These are phyloP conservation scores for Fragaria nilgerrensis DNA, from an alignment of 306 rosid genomes.

Conservation along the genomic window DNA sequence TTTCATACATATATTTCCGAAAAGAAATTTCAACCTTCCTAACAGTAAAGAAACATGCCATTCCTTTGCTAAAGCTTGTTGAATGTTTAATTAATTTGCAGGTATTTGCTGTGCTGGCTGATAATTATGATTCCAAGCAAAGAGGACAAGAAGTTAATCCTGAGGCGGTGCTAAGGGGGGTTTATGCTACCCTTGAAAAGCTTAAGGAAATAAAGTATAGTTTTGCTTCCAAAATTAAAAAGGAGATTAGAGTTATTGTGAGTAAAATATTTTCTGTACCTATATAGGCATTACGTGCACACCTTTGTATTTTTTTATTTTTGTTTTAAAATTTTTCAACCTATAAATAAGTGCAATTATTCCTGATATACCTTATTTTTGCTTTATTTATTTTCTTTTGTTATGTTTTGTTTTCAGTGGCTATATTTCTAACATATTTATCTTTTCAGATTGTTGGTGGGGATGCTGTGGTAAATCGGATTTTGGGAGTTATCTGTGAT, in stretches of 20 bases:
- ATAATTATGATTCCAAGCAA: background rate
- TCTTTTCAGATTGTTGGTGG: background rate
- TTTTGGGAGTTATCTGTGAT: background rate
- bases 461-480: background rate
- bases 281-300: background rate
- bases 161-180: background rate
- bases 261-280: background rate
- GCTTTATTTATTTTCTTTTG: background rate
- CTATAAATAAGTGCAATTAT: no score
- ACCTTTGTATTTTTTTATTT: no score
- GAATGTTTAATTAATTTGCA: background rate
- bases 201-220: background rate
- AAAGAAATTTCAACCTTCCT: background rate
- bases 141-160: background rate
- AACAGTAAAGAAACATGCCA: no score
- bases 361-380: no score
- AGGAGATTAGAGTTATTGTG: slow-evolving; percentile 3
- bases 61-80: background rate
- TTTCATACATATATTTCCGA: background rate
- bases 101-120: slow-evolving; percentile 3
- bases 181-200: background rate
- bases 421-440: background rate
- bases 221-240: background rate
- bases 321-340: no score
- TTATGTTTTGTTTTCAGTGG: background rate